Percentiles rank a stretch among this genome's conserved stretches.
These are phyloP conservation scores for Acacia pycnantha DNA, from an alignment of 331 rosid genomes.

Conservation along the genomic window DNA sequence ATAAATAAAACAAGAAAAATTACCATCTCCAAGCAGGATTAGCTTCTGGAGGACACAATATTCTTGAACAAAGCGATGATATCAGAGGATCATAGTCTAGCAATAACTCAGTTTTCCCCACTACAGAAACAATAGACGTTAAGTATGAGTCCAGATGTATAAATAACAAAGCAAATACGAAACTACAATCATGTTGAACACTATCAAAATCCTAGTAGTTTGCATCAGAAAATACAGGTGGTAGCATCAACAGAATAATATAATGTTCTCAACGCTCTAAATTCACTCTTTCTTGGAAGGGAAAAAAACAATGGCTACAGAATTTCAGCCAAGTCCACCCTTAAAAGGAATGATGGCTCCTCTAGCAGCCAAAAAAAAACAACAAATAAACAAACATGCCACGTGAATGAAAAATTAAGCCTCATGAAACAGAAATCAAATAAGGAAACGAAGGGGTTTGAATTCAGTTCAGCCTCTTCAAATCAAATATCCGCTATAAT, in stretches of 20 bases:
- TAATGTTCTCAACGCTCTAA: neutral
- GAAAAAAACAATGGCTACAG: neutral
- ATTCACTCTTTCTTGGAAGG: neutral
- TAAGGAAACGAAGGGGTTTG: neutral
- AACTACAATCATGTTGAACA: neutral
- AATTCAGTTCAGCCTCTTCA: neutral
- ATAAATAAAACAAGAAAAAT: neutral
- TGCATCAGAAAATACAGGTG: neutral
- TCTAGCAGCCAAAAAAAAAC: neutral
- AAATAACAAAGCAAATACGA: neutral
- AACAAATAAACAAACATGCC: neutral
- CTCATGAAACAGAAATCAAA: neutral
- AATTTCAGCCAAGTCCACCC: neutral
- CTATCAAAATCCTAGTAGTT: neutral
- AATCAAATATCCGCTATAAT: neutral
- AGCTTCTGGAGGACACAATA: constrained; percentile 72
- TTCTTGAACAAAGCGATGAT: constrained; percentile 50
- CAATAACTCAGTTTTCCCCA: constrained; percentile 39
- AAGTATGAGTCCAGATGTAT: constrained; percentile 5
- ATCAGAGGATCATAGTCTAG: constrained; percentile 32
- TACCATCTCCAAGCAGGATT: constrained; percentile 85
- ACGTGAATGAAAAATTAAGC: neutral
- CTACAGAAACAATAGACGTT: constrained; percentile 16
- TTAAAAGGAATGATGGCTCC: neutral
- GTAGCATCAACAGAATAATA: neutral